Percentiles rank a stretch among this genome's conserved stretches.
Evolutionary conservation across 768 basidiomycete genomes (phyloP).

Genomic region (Phaeolepiota aurea): DNA sequence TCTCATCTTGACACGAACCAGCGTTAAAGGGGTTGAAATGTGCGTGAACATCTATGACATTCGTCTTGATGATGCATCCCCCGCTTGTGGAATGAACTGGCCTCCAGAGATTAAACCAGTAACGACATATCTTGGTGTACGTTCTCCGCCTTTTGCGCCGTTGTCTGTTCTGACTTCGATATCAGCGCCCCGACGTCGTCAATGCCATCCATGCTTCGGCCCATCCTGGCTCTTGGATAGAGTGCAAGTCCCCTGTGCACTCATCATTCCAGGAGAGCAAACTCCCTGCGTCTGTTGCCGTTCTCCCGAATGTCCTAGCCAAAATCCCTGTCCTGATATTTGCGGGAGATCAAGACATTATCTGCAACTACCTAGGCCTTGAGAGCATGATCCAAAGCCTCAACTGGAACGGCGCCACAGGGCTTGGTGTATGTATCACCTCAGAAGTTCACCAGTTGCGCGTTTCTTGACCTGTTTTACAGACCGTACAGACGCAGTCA

Average conservation of each 20-base stretch:
- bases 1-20: conserved; percentile 17
- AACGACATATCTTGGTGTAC: conserved; percentile 71
- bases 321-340: conserved; percentile 85
- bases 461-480: too few relatives aligned
- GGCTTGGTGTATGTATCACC: conserved; percentile 62
- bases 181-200: conserved; percentile 74
- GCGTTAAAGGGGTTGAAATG: conserved; percentile 58
- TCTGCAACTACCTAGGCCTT: conserved; percentile 92
- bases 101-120: conserved; percentile 77
- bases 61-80: conserved; percentile 74
- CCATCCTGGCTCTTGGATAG: conserved; percentile 78
- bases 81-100: conserved; percentile 98
- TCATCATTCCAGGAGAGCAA: conserved; percentile 43
- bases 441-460: too few relatives aligned
- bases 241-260: conserved; percentile 71
- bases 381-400: conserved; percentile 79
- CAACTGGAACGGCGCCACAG: conserved; percentile 79
- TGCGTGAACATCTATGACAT: conserved; percentile 97
- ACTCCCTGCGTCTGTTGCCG: conserved; percentile 61
- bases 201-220: conserved; percentile 71
- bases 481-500: conserved; percentile 62
- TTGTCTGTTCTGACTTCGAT: conserved; percentile 3
- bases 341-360: conserved; percentile 91
- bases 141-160: conserved; percentile 18
- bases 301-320: conserved; percentile 74